Evolutionary conservation across 148 eudicot genomes (phyloP).

Genomic region (Rhododendron simsii): DNA sequence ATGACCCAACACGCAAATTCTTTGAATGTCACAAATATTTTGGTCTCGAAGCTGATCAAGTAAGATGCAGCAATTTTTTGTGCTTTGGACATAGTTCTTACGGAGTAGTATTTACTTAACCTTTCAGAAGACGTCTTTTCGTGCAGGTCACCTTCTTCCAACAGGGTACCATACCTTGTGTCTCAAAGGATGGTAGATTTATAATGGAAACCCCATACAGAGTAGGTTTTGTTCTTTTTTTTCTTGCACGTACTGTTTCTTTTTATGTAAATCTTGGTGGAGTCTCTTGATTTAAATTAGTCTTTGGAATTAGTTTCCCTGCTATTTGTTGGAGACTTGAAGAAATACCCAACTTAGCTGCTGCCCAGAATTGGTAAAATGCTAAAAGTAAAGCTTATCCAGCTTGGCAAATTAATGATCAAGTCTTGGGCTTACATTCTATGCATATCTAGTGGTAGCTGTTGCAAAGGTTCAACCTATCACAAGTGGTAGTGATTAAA

Average conservation of each 20-base stretch:
- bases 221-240: constrained; percentile 38
- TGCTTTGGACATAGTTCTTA: neutral
- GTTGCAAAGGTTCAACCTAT: neutral
- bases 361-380: neutral
- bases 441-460: neutral
- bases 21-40: constrained; percentile 78
- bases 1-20: constrained; percentile 75
- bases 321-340: neutral
- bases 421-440: neutral
- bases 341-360: neutral
- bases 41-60: constrained; percentile 95
- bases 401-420: neutral
- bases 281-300: neutral
- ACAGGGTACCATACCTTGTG: constrained; percentile 96
- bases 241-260: neutral
- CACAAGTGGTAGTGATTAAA: neutral
- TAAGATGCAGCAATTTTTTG: constrained; percentile 21
- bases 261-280: neutral
- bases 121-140: constrained; percentile 6
- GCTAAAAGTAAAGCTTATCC: neutral
- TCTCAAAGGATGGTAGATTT: constrained; percentile 86
- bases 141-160: constrained; percentile 90
- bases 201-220: constrained; percentile 90
- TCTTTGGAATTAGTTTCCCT: neutral
- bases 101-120: constrained; percentile 1